Base-by-base conservation (phyloP, 2,329 filamentous ascomycete species). In the Mycocentrospora acerina region DNA sequence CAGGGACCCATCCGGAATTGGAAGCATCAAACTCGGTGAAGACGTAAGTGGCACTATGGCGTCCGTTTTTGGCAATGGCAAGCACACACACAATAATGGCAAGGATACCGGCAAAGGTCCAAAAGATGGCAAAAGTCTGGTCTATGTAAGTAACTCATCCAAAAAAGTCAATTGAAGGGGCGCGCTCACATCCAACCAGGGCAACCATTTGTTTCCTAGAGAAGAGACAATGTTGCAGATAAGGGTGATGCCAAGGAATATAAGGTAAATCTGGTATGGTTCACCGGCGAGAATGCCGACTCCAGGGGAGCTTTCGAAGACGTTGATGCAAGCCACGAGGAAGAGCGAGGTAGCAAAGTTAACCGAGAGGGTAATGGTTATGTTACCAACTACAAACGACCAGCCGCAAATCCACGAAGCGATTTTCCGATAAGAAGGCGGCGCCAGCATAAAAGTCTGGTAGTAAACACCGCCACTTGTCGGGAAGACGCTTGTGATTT, bases 381-480 rank as follows among this genome's bases (percentile, higher is more conserved):
- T 84, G 69, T 90, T 90, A 42, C 87, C 87, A 35, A 88, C 81
- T 13, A 88, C 78, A 60, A 86, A 90, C 15, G 84, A 73, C 85
- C 85, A 90, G 44, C 85, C 85, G 50, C 82, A 85, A 33, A 86
- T 79, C 80, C 83, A 89, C 22, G 82, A 82, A 12, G 83, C 74
- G 12, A 85, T 69, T 28, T 76, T 78, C 36, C 84, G 81, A 69
- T 79, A 84, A 12, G 64, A 66, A 17, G 75, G 63, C 13, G 82
- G 75, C 0, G 85, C 77, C 11, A 90, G 77, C 80, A 88, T 87
- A 60, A 85, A 88, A 5, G 84, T 83, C 70, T 88, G 85, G 64
- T 88, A 88, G 70, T 90, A 89, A 37, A 88, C 85, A 62, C 85
- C 85, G 57, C 85, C 85, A 34, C 83, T 82, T n/a, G 84, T 88